Conservation (phyloP, 805 yeast genomes). For the Suhomyces sp. region DNA sequence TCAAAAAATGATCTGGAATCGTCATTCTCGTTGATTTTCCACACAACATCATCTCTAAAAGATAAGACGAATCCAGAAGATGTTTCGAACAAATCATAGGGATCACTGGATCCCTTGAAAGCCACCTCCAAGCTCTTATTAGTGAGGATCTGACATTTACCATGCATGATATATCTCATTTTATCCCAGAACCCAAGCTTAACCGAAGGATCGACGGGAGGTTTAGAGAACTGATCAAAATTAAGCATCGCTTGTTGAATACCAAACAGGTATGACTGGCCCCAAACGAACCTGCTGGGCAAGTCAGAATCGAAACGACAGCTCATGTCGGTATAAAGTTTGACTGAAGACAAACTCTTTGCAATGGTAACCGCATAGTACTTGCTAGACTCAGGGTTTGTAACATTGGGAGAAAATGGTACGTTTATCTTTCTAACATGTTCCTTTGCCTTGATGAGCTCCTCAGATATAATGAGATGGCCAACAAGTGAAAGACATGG, state of each 20-base stretch:
- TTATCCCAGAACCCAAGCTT: constrained; percentile 95
- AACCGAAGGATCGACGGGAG: constrained; percentile 82
- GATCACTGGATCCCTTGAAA: constrained; percentile 74
- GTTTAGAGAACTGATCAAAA: constrained; percentile 82
- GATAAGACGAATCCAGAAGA: constrained; percentile 76
- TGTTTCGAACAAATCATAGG: constrained; percentile 64
- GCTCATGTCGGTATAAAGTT: constrained; percentile 60
- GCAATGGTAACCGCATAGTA: constrained; percentile 62
- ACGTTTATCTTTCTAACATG: constrained; percentile 60
- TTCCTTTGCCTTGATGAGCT: constrained; percentile 45
- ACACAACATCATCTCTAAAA: constrained; percentile 60
- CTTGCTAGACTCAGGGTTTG: constrained; percentile 11
- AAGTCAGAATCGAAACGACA: constrained; percentile 51
- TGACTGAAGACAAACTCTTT: constrained; percentile 73
- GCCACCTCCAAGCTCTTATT: constrained; percentile 53
- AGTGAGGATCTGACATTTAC: constrained; percentile 51
- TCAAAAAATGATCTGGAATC: constrained; percentile 66
- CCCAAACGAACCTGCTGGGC: constrained; percentile 77
- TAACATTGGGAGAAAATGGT: constrained; percentile 49
- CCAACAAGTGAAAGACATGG: constrained; percentile 47
- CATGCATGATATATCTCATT: constrained; percentile 71
- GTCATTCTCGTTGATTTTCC: constrained; percentile 62
- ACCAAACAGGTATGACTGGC: constrained; percentile 79
- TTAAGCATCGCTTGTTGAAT: constrained; percentile 74
- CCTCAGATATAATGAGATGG: constrained; percentile 68